A percentile compares a stretch with the other conserved stretches of the same genome.
Conservation (phyloP, 257 asterid species). For the Nicotiana otophora region DNA sequence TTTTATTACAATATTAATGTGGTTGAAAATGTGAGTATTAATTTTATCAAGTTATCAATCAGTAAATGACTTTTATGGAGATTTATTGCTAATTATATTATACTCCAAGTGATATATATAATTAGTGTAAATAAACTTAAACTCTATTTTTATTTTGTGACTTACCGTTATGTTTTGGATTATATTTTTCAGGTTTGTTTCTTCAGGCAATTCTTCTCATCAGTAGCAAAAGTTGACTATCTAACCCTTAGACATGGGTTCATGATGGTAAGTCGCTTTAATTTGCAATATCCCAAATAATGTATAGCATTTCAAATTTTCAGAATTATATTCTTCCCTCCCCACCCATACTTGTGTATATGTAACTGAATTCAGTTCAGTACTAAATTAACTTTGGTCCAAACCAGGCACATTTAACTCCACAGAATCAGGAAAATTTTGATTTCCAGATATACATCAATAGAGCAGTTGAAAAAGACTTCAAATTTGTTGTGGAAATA, state of each 20-base stretch:
- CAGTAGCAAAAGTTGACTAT: constrained; percentile 28
- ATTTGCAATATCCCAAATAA: neutral
- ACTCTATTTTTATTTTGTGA: neutral
- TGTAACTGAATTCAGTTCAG: too few species aligned
- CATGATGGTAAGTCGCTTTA: constrained; percentile 1
- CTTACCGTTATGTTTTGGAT: neutral
- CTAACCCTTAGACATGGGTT: constrained; percentile 26
- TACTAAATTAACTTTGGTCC: neutral
- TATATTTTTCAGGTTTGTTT: constrained; percentile 17
- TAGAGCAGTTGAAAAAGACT: constrained; percentile 23
- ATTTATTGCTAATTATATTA: too few species aligned
- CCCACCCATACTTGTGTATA: too few species aligned
- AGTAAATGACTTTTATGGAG: too few species aligned
- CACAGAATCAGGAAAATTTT: constrained; percentile 8
- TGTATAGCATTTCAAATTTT: too few species aligned
- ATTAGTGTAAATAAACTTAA: too few species aligned
- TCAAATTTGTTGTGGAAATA: constrained; percentile 22
- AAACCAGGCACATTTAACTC: constrained; percentile 24
- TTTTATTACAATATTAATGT: too few species aligned
- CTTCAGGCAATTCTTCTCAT: constrained; percentile 20
- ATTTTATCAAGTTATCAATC: too few species aligned
- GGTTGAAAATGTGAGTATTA: too few species aligned
- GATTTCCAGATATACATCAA: constrained; percentile 23
- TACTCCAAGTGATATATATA: too few species aligned
- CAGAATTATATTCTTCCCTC: neutral